Percentiles rank a stretch among this genome's conserved stretches.
These are phyloP conservation scores for Botrytis porri DNA, from an alignment of 2,329 filamentous ascomycete genomes.

Conservation along the genomic window DNA sequence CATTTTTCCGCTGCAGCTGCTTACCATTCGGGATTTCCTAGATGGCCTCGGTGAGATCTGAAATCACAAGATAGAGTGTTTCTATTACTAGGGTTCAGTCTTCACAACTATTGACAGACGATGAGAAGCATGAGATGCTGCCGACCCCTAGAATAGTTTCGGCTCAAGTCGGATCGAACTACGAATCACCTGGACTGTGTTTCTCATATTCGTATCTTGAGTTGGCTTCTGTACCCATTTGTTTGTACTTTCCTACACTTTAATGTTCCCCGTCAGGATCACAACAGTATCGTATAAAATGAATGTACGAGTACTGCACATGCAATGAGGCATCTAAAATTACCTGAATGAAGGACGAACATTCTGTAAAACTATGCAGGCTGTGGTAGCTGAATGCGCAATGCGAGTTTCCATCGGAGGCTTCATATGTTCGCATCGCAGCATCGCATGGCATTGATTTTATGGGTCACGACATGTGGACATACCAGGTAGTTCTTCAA, in stretches of 20 bases:
- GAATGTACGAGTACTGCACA: conserved; percentile 4
- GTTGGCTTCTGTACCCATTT: background rate
- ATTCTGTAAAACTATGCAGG: background rate
- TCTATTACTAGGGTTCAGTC: background rate
- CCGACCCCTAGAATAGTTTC: background rate
- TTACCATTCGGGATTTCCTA: background rate
- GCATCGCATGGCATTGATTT: conserved; percentile 3
- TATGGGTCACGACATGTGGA: conserved; percentile 13
- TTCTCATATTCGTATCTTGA: background rate
- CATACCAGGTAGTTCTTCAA: background rate
- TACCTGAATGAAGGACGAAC: background rate
- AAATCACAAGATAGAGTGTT: background rate
- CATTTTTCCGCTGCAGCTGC: conserved; percentile 1
- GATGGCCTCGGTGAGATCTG: background rate
- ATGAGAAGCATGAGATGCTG: background rate
- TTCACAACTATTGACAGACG: background rate
- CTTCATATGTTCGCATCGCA: conserved; percentile 13
- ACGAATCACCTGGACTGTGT: conserved; percentile 11
- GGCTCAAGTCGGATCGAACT: background rate
- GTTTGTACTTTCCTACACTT: background rate
- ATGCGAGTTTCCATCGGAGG: conserved; percentile 14
- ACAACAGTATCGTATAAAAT: background rate
- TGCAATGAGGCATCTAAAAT: conserved; percentile 12
- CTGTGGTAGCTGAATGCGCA: conserved; percentile 6
- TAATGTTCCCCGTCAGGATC: background rate